Base-by-base conservation (phyloP, 2,329 filamentous ascomycete genomes). In the Sclerotiophoma versabilis region DNA sequence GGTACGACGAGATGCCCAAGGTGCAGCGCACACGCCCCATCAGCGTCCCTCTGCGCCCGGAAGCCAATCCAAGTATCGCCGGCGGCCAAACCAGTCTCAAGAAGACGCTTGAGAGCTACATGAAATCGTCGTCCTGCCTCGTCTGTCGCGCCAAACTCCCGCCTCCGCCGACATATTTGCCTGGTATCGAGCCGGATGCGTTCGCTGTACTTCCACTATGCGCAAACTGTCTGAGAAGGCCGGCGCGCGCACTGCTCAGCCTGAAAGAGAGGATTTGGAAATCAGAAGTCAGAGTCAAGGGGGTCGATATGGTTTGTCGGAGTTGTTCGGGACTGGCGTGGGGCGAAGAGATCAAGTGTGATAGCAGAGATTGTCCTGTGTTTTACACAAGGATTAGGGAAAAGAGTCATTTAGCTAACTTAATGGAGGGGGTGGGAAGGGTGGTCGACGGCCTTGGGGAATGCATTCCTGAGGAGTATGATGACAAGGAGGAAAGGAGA, bases 1-100 rank as follows among this genome's bases (percentile, higher is more conserved):
- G 95, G 95, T 98, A 92, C 69, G 92, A 96, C 59, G 92, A 97
- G 75, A 96, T 98, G 92, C 93, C 93, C 38, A 96, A 96, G 73
- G 82, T 95, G 17, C 90, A 92, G 69, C 87, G 89, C 8, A 85
- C 93, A 38, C 84, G 88, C 23, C 84, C 84, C 49, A 76, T 91
- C n/a, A 81, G 63, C 2, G 62, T 68, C 58, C 68, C 66, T 2
- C 10, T 68, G 5, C 30, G 43, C 15, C 47, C 46, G 8, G 53
- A 62, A 20, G 58, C 60, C 25, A 54, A 48, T 25, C 59, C 54
- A 25, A 49, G 55, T 3, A 23, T 54, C 29, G 48, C 68, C 39
- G 69, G 71, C 51, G 66, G 69, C 64, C 63, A 64, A 57, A 34
- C 53, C 1, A 57, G 47, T 15, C 76, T 76, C 64, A 88, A 84